These are phyloP conservation scores for Phaeosphaeriaceae sp. DNA, from an alignment of 2,329 filamentous ascomycete genomes.

Conservation along the genomic window DNA sequence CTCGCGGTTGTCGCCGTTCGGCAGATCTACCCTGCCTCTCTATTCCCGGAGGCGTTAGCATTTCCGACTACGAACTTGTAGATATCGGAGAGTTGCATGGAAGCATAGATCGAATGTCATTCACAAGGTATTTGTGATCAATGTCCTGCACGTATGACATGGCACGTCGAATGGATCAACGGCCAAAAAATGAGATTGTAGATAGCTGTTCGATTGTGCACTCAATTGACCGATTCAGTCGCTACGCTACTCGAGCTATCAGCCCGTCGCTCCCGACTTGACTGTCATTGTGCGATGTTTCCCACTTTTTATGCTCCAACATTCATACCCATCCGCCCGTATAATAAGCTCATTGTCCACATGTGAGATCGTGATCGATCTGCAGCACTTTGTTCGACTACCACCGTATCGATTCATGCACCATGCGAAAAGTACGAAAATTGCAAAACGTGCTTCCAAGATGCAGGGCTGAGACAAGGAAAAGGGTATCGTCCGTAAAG, in stretches of 20 bases:
- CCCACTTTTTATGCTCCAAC: not conserved
- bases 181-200: not conserved
- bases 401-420: not conserved
- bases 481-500: constrained; percentile 35
- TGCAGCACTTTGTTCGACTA: not conserved
- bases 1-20: not conserved
- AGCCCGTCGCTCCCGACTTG: not conserved
- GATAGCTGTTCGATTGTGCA: not conserved
- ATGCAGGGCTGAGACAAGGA: constrained; percentile 21
- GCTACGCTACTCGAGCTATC: not conserved
- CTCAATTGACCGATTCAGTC: not conserved
- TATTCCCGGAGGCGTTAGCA: not conserved
- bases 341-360: not conserved
- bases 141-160: not conserved
- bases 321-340: not conserved
- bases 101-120: not conserved
- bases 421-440: not conserved
- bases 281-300: not conserved
- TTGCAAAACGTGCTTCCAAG: constrained; percentile 2
- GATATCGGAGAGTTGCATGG: not conserved
- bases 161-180: not conserved
- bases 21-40: not conserved
- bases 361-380: not conserved
- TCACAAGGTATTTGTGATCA: not conserved
- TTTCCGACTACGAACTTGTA: not conserved